These are phyloP conservation scores for Camelina neglecta DNA, from an alignment of 345 rosid genomes.

Conservation along the genomic window DNA sequence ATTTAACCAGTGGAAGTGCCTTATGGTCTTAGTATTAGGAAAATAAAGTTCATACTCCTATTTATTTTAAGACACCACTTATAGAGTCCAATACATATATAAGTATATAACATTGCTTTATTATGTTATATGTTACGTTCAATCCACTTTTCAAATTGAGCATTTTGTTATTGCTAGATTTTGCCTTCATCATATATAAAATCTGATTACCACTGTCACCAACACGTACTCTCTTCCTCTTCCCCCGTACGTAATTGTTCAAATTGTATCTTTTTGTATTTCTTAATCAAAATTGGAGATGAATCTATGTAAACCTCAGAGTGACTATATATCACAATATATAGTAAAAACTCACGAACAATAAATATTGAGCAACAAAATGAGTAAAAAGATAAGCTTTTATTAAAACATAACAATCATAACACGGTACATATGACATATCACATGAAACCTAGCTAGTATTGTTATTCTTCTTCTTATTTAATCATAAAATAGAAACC, in stretches of 20 bases:
- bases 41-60: too few species aligned
- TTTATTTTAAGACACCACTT: too few species aligned
- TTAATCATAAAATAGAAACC: not conserved
- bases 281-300: not conserved
- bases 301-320: too few species aligned
- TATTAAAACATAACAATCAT: not conserved
- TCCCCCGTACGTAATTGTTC: not conserved
- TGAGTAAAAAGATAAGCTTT: not conserved
- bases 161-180: not conserved
- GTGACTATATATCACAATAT: too few species aligned
- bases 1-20: too few species aligned
- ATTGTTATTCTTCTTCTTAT: not conserved
- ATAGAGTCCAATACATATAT: too few species aligned
- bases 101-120: too few species aligned
- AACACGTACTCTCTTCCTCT: not conserved
- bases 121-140: too few species aligned
- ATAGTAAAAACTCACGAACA: not conserved
- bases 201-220: not conserved
- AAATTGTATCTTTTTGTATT: not conserved
- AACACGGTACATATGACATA: slow-evolving; percentile 22
- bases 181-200: not conserved
- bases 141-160: not conserved
- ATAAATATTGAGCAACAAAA: not conserved
- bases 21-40: too few species aligned
- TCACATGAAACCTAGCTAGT: slow-evolving; percentile 7